Evolutionary conservation across 805 yeast genomes (phyloP).

Genomic region (Pichia heedii): DNA sequence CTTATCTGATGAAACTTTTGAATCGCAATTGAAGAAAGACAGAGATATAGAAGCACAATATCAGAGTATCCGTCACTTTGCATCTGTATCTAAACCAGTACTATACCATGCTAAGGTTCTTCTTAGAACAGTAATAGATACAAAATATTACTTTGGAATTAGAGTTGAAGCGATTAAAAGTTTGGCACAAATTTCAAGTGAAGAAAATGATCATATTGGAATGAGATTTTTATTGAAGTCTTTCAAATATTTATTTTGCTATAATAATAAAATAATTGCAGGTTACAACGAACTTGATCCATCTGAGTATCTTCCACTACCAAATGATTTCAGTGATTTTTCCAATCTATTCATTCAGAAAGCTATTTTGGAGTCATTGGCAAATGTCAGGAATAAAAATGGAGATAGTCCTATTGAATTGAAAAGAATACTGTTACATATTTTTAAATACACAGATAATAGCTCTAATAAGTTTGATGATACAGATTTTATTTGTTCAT

Average conservation of each 20-base stretch:
- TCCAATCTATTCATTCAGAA: slow-evolving; percentile 61
- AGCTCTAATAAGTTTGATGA: slow-evolving; percentile 71
- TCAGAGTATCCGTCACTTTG: slow-evolving; percentile 71
- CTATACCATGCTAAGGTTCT: slow-evolving; percentile 66
- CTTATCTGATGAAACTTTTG: slow-evolving; percentile 93
- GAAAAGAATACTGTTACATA: slow-evolving; percentile 53
- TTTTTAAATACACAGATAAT: slow-evolving; percentile 80
- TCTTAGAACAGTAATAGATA: slow-evolving; percentile 73
- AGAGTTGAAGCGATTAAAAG: slow-evolving; percentile 82
- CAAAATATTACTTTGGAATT: slow-evolving; percentile 80
- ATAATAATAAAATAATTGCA: slow-evolving; percentile 34
- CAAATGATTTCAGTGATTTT: slow-evolving; percentile 73
- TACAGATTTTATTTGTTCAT: slow-evolving; percentile 48
- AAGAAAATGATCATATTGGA: slow-evolving; percentile 60
- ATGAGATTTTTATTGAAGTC: slow-evolving; percentile 62
- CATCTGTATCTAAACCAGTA: slow-evolving; percentile 48
- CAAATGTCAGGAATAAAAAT: slow-evolving; percentile 49
- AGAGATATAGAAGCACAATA: slow-evolving; percentile 93
- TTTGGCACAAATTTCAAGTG: slow-evolving; percentile 56
- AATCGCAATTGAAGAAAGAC: slow-evolving; percentile 89
- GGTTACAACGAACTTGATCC: slow-evolving; percentile 24
- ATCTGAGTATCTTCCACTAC: slow-evolving; percentile 51
- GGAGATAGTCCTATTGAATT: slow-evolving; percentile 52
- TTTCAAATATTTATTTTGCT: slow-evolving; percentile 65
- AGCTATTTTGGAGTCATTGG: slow-evolving; percentile 54